Base-by-base conservation (phyloP, 2,329 filamentous ascomycete genomes). In the Tolypocladium ophioglossoides region DNA sequence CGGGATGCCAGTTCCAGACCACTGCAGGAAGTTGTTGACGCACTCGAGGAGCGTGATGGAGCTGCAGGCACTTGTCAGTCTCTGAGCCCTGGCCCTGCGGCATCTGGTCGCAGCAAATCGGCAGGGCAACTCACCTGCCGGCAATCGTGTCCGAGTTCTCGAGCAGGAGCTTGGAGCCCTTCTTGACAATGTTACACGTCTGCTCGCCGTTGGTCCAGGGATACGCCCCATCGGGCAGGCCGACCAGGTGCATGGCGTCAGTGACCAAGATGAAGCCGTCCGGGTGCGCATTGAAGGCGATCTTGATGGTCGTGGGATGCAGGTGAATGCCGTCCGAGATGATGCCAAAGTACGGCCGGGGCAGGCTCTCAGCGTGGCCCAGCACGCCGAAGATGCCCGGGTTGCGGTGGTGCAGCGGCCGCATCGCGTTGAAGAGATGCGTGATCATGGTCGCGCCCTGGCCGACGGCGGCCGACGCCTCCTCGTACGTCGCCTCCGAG, bases 371-470 rank as follows among this genome's bases (percentile, higher is more conserved):
- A 10, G 79, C 79, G 57, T 80, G 80, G 56, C 91, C 90, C 16
- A 96, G 74, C 0, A 95, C 82, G 32, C 91, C 91, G 66, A 95
- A 95, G 62, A 96, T 84, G 39, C 91, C 91, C 0, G 91, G 91
- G 69, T 96, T 91, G 55, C 91, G 86, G 75, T 96, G 90, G 68
- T 94, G 89, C 51, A 95, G 82, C 16, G 90, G 90, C 1, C 85
- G 80, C 91, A 96, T 96, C 30, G 91, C 91, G 68, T 96, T 96
- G 80, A 95, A 96, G 1, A 96, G 78, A 65, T 96, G 91, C 0
- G 91, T 96, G 60, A 96, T 87, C 89, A 95, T 95, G 50, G 81
- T 87, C 2, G 88, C 89, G 52, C 91, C 91, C 8, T 83, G 78
- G n/a, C 74, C 75, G 4, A 94, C 80, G 22, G 88, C 87, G 5